These are phyloP conservation scores for Botrytis elliptica DNA, from an alignment of 2,329 filamentous ascomycete species.

Conservation along the genomic window DNA sequence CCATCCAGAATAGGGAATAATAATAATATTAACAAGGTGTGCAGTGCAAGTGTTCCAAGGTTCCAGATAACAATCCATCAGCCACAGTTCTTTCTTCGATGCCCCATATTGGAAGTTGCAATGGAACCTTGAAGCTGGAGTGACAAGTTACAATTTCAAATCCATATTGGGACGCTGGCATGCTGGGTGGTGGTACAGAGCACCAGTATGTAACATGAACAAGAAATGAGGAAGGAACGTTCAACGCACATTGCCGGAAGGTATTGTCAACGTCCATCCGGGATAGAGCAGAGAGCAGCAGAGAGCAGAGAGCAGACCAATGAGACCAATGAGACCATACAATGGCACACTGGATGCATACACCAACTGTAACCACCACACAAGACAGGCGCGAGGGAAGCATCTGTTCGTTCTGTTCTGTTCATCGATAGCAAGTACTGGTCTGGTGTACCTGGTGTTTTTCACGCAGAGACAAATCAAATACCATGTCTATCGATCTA, in stretches of 20 bases:
- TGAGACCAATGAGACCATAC: background rate
- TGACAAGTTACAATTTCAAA: background rate
- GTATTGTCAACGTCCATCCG: background rate
- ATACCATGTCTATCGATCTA: background rate
- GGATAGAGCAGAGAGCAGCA: background rate
- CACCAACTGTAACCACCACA: background rate
- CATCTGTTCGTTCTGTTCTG: background rate
- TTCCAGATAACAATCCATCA: background rate
- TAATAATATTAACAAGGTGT: background rate
- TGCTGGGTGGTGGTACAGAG: background rate
- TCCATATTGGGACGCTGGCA: background rate
- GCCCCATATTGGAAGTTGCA: background rate
- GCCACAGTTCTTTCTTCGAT: background rate
- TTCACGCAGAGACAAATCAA: background rate
- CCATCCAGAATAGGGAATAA: background rate
- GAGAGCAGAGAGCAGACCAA: background rate
- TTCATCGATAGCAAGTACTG: background rate
- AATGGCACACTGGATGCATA: too few species aligned
- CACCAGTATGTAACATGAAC: background rate
- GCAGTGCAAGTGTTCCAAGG: background rate
- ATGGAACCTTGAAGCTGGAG: too few species aligned
- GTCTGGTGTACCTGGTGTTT: background rate
- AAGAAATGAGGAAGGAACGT: background rate
- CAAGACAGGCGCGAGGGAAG: background rate
- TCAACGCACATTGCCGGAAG: background rate